Evolutionary conservation across 176 grass and related monocot genomes (phyloP).

Genomic region (Ensete glaucum): DNA sequence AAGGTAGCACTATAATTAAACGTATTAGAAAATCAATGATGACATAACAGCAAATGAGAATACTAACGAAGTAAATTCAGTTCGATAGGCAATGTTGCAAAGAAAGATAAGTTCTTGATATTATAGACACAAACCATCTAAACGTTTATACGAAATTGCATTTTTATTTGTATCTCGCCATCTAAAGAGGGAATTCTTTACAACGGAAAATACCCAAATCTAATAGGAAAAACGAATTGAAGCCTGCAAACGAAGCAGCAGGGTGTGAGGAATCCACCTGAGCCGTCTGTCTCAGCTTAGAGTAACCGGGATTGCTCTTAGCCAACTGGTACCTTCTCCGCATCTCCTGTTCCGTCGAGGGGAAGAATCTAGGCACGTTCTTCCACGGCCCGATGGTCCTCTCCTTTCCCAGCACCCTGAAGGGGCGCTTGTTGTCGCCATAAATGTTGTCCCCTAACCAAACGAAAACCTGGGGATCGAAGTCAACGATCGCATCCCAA

Average conservation of each 20-base stretch:
- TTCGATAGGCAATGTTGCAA: not conserved
- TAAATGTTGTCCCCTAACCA: constrained; percentile 98
- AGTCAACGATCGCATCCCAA: constrained; percentile 55
- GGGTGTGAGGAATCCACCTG: constrained; percentile 28
- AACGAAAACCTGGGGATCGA: constrained; percentile 78
- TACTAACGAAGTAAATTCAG: not conserved
- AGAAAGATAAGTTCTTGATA: too few relatives aligned
- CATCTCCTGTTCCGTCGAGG: constrained; percentile 62
- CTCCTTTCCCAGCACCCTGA: constrained; percentile 42
- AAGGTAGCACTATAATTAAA: too few relatives aligned
- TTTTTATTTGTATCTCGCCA: not conserved
- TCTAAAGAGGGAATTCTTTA: not conserved
- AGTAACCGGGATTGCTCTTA: constrained; percentile 61
- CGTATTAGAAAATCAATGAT: not conserved
- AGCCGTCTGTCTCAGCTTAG: constrained; percentile 45
- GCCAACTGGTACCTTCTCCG: constrained; percentile 52
- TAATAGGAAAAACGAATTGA: not conserved
- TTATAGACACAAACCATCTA: not conserved
- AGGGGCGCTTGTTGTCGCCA: constrained; percentile 73
- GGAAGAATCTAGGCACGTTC: constrained; percentile 74
- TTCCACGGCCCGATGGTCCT: constrained; percentile 75
- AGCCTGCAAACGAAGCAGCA: not conserved
- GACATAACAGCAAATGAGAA: not conserved
- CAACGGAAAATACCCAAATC: not conserved
- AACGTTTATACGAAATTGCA: not conserved